A percentile compares a stretch with the other conserved stretches of the same genome.
Evolutionary conservation across 441 rosid species (phyloP).

Genomic region (Croton setiger): DNA sequence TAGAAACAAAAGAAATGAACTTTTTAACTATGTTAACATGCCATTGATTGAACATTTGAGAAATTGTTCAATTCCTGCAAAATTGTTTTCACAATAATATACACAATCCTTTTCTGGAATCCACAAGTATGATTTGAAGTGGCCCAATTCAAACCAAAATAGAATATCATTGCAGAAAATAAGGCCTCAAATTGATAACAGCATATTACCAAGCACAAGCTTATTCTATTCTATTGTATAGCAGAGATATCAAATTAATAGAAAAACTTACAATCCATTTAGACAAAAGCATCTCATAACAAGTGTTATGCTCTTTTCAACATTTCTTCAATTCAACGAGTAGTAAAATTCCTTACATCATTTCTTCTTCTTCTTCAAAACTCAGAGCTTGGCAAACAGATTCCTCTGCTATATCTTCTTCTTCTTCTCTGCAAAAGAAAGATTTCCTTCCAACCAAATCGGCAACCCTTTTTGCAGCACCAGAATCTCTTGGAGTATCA

Average conservation of each 20-base stretch:
- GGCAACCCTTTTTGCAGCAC: constrained; percentile 79
- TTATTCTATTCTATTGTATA: constrained; percentile 21
- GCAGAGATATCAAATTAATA: background rate
- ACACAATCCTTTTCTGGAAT: no score
- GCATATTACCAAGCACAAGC: background rate
- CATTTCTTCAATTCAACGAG: constrained; percentile 1
- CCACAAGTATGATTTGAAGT: background rate
- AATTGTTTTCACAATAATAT: no score
- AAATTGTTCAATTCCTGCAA: background rate
- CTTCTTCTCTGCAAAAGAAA: constrained; percentile 39
- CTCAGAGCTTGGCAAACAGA: constrained; percentile 55
- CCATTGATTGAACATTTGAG: background rate
- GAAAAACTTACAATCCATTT: background rate
- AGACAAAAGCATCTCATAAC: constrained; percentile 26
- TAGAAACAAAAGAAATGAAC: background rate
- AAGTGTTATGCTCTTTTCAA: constrained; percentile 32
- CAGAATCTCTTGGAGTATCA: constrained; percentile 88
- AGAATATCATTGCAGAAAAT: background rate
- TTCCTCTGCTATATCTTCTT: constrained; percentile 25
- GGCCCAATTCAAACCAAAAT: background rate
- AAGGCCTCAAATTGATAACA: background rate
- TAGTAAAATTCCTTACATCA: constrained; percentile 16
- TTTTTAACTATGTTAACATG: background rate
- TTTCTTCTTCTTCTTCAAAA: constrained; percentile 31
- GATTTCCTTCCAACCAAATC: constrained; percentile 66